phyloP scores from a whole-genome alignment of 2,329 filamentous ascomycete species.

The Fusarium secorum region DNA sequence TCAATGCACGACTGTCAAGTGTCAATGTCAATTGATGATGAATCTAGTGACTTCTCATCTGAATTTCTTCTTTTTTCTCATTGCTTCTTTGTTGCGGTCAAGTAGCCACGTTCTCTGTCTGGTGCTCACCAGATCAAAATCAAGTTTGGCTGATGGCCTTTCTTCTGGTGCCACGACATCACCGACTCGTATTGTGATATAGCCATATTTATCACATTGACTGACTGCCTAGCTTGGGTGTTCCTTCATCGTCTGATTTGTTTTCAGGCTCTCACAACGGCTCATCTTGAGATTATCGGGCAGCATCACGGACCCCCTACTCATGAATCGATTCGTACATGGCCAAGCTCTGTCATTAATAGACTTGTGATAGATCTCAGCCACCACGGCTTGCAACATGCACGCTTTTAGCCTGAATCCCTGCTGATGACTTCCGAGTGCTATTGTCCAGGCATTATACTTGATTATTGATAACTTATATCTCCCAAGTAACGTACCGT shows the following conservation, averaged over 20 bases:
- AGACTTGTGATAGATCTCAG: constrained; percentile 39
- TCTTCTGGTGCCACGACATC: constrained; percentile 36
- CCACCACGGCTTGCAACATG: constrained; percentile 25
- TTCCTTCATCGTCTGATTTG: constrained; percentile 17
- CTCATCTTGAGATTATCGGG: constrained; percentile 22
- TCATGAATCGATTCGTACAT: constrained; percentile 8
- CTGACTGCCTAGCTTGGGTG: not conserved
- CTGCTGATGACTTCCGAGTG: not conserved
- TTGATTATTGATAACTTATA: constrained; percentile 1
- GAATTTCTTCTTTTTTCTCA: not conserved
- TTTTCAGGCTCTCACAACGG: constrained; percentile 18
- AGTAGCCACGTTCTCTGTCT: not conserved
- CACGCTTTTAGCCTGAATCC: constrained; percentile 21
- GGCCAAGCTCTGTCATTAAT: constrained; percentile 12
- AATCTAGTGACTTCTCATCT: not conserved
- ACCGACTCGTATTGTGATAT: constrained; percentile 34
- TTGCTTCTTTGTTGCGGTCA: not conserved
- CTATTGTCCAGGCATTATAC: constrained; percentile 7
- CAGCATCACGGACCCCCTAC: constrained; percentile 2
- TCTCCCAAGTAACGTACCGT: not conserved
- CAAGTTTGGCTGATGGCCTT: constrained; percentile 23
- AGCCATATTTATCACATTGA: constrained; percentile 23
- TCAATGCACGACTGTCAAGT: constrained; percentile 26
- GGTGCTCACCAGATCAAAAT: constrained; percentile 32
- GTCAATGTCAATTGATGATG: constrained; percentile 13